A percentile compares a stretch with the other conserved stretches of the same genome.
Conservation (phyloP, 164 flowering plant species). For the Aristolochia californica region DNA sequence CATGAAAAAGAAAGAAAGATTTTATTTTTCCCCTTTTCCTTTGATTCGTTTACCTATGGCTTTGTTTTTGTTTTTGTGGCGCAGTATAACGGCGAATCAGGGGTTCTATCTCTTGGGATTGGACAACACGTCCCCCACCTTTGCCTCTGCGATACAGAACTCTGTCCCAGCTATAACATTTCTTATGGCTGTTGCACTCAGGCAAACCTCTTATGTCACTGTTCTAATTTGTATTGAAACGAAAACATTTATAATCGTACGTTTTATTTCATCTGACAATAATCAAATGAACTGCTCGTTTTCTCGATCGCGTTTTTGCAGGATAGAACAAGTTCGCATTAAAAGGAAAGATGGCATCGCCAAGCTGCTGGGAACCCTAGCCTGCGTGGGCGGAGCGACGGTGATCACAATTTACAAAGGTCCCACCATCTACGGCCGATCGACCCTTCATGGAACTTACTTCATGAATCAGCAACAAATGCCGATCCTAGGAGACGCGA, state of each 20-base stretch:
- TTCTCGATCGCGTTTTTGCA: constrained; percentile 29
- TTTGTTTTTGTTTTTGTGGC: not conserved
- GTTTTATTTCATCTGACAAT: too few relatives aligned
- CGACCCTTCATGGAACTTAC: constrained; percentile 3
- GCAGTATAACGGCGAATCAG: constrained; percentile 96
- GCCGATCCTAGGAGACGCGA: constrained; percentile 53
- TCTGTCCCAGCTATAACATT: constrained; percentile 98
- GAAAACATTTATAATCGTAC: too few relatives aligned
- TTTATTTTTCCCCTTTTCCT: too few relatives aligned
- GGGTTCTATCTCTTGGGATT: constrained; percentile 95
- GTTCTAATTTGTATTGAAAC: not conserved
- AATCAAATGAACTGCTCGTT: too few relatives aligned
- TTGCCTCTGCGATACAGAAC: constrained; percentile 96
- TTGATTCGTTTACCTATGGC: not conserved
- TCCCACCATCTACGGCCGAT: constrained; percentile 35
- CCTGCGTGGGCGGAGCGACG: constrained; percentile 86
- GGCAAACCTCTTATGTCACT: constrained; percentile 27
- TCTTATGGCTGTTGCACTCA: constrained; percentile 87
- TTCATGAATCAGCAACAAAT: not conserved
- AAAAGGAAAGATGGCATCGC: constrained; percentile 76
- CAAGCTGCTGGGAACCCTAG: constrained; percentile 60
- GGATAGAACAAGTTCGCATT: constrained; percentile 78
- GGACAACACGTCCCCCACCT: constrained; percentile 93
- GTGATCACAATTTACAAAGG: constrained; percentile 94
- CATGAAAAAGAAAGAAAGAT: too few relatives aligned